A percentile compares a stretch with the other conserved stretches of the same genome.
Conservation (phyloP, 2,329 filamentous ascomycete genomes). For the Aspergillus calidoustus region DNA sequence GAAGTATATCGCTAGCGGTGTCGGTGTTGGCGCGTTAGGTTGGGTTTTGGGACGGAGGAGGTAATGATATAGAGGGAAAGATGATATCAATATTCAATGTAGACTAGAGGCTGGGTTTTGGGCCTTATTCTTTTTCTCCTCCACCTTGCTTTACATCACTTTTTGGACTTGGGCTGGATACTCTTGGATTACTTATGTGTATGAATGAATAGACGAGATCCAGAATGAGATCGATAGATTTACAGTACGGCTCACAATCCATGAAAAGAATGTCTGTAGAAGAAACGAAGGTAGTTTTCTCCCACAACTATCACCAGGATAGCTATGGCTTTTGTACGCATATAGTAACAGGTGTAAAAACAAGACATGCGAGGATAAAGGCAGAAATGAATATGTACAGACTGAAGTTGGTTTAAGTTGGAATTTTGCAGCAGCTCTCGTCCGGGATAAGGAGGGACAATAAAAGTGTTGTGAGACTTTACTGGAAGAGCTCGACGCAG, state of each 20-base stretch:
- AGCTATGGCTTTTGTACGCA: background rate
- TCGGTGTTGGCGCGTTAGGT: slow-evolving; percentile 13
- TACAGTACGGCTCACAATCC: background rate
- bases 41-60: slow-evolving; percentile 10
- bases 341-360: background rate
- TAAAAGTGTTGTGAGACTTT: background rate
- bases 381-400: background rate
- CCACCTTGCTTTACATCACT: background rate
- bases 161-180: too few relatives aligned
- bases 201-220: background rate
- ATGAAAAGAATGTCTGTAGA: background rate
- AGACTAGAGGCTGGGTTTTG: background rate
- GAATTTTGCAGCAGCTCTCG: background rate
- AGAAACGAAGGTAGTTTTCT: background rate
- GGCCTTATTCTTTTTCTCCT: background rate
- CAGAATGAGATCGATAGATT: background rate
- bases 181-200: background rate
- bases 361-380: background rate
- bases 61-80: background rate
- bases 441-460: background rate
- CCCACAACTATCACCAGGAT: background rate
- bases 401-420: background rate
- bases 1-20: background rate
- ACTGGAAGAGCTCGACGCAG: slow-evolving; percentile 38
- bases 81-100: background rate